A percentile compares a stretch with the other conserved stretches of the same genome.
phyloP scores from a whole-genome alignment of 108 stramenopile species.

The Schizochytrium sp. region DNA sequence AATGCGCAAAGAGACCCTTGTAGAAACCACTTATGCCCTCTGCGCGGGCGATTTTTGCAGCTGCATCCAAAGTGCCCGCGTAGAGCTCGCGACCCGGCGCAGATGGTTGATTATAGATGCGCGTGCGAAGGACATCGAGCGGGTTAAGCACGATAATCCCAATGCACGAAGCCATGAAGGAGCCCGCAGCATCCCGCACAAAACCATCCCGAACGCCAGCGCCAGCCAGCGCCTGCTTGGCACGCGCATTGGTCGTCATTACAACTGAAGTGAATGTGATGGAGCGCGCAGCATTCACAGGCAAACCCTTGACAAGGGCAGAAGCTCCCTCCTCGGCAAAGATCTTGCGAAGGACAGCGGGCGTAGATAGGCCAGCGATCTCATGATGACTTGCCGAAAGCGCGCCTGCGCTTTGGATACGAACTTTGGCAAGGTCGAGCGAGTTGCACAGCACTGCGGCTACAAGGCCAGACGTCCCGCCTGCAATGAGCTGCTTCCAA shows the following conservation, averaged over 20 bases:
- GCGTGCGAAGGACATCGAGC: neutral
- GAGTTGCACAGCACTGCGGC: neutral
- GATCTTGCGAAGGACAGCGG: neutral
- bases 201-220: neutral
- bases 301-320: neutral
- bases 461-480: neutral
- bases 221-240: neutral
- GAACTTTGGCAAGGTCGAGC: neutral
- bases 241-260: neutral
- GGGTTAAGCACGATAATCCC: neutral
- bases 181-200: neutral
- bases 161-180: neutral
- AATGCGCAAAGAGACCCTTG: neutral
- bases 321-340: neutral
- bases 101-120: neutral
- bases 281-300: neutral
- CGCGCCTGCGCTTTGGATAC: neutral
- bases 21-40: neutral
- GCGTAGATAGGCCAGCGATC: neutral
- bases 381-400: conserved; percentile 6
- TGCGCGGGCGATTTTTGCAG: neutral
- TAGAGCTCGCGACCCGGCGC: neutral
- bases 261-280: neutral
- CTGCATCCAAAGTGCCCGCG: neutral
- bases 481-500: neutral